Conservation (phyloP, 2,329 filamentous ascomycete species). For the Cryphonectria naterciae region DNA sequence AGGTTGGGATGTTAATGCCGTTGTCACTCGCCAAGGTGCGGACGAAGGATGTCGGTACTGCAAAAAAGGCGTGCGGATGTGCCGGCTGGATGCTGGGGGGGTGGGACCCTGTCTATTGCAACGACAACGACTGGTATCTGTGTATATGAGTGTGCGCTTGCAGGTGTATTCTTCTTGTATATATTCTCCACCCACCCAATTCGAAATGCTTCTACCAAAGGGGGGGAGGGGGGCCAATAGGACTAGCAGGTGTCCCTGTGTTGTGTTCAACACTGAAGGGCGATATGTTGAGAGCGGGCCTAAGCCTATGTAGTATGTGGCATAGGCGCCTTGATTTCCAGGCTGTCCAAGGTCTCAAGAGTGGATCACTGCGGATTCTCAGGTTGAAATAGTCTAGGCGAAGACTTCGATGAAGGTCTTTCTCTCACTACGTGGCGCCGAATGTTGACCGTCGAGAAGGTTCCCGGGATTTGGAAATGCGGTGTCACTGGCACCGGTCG, state of each 20-base stretch:
- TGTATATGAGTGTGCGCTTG: neutral
- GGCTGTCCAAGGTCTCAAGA: neutral
- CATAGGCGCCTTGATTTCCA: neutral
- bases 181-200: conserved; percentile 2
- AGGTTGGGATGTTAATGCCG: neutral
- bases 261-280: neutral
- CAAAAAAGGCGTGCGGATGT: neutral
- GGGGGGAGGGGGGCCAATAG: neutral
- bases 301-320: neutral
- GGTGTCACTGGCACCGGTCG: neutral
- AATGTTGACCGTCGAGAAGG: neutral
- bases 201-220: neutral
- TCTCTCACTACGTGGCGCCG: neutral
- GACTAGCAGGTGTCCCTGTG: neutral
- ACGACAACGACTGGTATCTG: neutral
- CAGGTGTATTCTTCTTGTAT: neutral
- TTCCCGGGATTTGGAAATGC: neutral
- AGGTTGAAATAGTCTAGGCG: neutral
- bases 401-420: neutral
- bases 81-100: neutral
- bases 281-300: neutral
- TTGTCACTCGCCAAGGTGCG: neutral
- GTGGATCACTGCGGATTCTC: neutral
- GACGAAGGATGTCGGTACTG: neutral
- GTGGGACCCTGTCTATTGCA: neutral